Percentiles rank a stretch among this genome's conserved stretches.
These are phyloP conservation scores for Pisolithus orientalis DNA, from an alignment of 768 basidiomycete genomes.

Conservation along the genomic window DNA sequence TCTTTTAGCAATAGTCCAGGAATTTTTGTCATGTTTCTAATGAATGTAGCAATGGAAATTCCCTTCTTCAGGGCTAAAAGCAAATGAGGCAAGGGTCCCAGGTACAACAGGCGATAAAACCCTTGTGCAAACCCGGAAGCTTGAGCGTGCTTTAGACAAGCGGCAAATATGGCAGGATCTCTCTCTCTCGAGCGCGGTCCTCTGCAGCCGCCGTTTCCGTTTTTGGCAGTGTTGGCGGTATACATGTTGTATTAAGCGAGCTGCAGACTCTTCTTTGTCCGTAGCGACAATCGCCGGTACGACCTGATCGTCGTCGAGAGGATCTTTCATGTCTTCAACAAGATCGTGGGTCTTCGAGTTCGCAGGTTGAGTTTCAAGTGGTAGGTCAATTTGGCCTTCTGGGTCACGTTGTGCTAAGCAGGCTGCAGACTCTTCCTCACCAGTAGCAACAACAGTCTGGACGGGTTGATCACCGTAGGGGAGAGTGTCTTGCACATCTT, in stretches of 20 bases:
- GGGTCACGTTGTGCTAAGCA: too few species aligned
- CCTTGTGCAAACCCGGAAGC: conserved; percentile 22
- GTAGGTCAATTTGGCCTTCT: too few species aligned
- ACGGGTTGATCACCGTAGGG: too few species aligned
- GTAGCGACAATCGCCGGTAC: too few species aligned
- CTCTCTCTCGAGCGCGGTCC: conserved; percentile 13
- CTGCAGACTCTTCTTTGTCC: conserved; percentile 7
- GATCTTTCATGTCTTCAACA: too few species aligned
- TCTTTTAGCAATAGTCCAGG: conserved; percentile 18
- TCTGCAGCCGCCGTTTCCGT: conserved; percentile 5
- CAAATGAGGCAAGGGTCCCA: conserved; percentile 34
- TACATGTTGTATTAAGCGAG: conserved; percentile 15
- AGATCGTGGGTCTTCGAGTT: too few species aligned
- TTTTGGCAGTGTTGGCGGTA: conserved; percentile 6
- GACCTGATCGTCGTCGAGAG: too few species aligned
- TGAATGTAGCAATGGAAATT: conserved; percentile 16
- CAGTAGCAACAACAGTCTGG: background rate
- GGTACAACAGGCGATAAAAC: conserved; percentile 32
- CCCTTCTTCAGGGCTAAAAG: conserved; percentile 36
- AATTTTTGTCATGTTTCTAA: conserved; percentile 29
- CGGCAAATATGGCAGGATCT: conserved; percentile 18
- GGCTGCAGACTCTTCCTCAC: conserved; percentile 14
- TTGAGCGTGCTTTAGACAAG: conserved; percentile 23
- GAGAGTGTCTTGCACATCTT: too few species aligned
- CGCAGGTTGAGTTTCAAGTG: too few species aligned